A percentile compares a stretch with the other conserved stretches of the same genome.
These are phyloP conservation scores for Populus pruinosa DNA, from an alignment of 345 rosid species.

Conservation along the genomic window DNA sequence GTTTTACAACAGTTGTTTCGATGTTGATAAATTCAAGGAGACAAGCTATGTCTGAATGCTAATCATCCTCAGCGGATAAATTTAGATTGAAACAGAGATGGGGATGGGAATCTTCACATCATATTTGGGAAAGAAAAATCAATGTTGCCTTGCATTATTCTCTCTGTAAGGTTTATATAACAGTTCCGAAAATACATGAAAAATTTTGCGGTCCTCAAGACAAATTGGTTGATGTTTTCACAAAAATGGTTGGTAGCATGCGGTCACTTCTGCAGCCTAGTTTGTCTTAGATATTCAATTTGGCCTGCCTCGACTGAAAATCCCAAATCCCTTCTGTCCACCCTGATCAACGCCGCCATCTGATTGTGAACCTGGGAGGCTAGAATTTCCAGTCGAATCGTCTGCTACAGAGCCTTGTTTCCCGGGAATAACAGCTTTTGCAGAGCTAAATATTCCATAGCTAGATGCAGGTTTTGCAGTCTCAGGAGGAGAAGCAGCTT, in stretches of 20 bases:
- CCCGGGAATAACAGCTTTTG: slow-evolving; percentile 17
- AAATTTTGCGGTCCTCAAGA: neutral
- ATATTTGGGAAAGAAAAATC: too few relatives aligned
- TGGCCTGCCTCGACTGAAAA: slow-evolving; percentile 27
- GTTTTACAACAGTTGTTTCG: too few relatives aligned
- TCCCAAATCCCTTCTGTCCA: slow-evolving; percentile 25
- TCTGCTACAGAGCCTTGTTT: slow-evolving; percentile 17
- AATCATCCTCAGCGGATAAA: too few relatives aligned
- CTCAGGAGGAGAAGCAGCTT: slow-evolving; percentile 3
- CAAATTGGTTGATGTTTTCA: neutral
- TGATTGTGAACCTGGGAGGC: slow-evolving; percentile 3
- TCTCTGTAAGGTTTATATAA: neutral
- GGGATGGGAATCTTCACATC: too few relatives aligned
- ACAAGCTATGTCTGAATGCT: too few relatives aligned
- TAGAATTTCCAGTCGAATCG: slow-evolving; percentile 6
- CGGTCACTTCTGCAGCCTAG: neutral
- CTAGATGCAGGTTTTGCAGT: slow-evolving; percentile 26
- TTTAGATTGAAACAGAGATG: too few relatives aligned
- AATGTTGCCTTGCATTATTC: neutral
- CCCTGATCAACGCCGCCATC: neutral
- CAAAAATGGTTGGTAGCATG: neutral
- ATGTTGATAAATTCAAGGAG: too few relatives aligned
- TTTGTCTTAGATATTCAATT: neutral
- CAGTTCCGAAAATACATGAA: neutral
- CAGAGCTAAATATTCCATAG: slow-evolving; percentile 61